phyloP scores from a whole-genome alignment of 2,329 filamentous ascomycete species.

The Fusarium sp. region DNA sequence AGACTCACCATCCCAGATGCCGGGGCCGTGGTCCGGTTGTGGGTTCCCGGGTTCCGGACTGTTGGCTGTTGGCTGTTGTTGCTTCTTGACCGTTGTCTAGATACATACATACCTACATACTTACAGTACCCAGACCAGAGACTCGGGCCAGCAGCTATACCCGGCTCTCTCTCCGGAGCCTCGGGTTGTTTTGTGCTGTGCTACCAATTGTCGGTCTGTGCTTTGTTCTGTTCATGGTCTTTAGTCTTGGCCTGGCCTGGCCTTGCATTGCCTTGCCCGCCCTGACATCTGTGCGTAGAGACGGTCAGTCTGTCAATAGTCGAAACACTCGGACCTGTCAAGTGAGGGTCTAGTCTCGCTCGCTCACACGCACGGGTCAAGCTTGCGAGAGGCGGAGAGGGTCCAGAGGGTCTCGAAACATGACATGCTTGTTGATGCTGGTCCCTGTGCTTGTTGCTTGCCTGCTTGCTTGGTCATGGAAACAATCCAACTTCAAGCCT shows the following conservation, averaged over 20 bases:
- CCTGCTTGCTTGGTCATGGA: not conserved
- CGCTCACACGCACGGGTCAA: not conserved
- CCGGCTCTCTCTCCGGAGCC: not conserved
- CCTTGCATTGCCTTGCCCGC: not conserved
- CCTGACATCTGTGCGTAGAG: constrained; percentile 5
- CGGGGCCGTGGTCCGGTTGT: constrained; percentile 20
- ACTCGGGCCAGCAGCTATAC: not conserved
- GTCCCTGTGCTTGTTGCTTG: not conserved
- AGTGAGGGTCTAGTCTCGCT: not conserved
- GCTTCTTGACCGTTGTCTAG: not conserved
- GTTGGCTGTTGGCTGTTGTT: not conserved
- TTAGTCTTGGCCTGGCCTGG: not conserved
- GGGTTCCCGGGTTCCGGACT: constrained; percentile 2
- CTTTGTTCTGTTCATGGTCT: not conserved
- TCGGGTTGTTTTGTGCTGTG: not conserved
- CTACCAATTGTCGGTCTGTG: constrained; percentile 24
- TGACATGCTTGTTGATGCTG: not conserved
- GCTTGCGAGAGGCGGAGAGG: not conserved
- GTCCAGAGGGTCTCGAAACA: not conserved
- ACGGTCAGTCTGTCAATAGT: not conserved
- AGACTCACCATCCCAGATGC: constrained; percentile 11
- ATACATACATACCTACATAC: not conserved
- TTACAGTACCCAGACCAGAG: not conserved
- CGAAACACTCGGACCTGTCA: not conserved
- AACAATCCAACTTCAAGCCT: not conserved